These are phyloP conservation scores for Creolimax fragrantissima DNA, from an alignment of 78 protist genomes.

Conservation along the genomic window DNA sequence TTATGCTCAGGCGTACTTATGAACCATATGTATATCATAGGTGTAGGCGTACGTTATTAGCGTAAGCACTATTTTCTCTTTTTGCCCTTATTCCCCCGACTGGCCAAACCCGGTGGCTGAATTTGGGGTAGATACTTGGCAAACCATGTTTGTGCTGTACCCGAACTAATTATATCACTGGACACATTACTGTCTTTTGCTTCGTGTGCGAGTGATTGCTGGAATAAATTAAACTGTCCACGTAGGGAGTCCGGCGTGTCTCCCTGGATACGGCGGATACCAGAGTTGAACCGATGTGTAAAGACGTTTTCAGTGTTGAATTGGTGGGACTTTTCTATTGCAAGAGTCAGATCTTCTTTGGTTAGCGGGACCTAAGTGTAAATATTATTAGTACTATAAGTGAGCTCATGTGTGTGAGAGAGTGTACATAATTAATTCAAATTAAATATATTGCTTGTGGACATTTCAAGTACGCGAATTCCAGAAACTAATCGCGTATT, in stretches of 20 bases:
- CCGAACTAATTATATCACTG: background rate
- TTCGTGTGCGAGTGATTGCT: background rate
- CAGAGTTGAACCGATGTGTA: background rate
- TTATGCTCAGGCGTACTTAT: too few species aligned
- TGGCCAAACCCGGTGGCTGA: background rate
- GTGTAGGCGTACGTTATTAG: too few species aligned
- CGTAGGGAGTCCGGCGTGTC: slow-evolving; percentile 1
- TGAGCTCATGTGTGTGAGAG: too few species aligned
- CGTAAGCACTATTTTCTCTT: background rate
- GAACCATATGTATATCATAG: too few species aligned
- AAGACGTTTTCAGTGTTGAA: background rate
- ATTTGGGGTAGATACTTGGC: background rate
- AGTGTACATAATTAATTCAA: too few species aligned
- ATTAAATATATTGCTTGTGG: too few species aligned
- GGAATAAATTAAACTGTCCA: background rate
- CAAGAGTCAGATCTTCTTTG: background rate
- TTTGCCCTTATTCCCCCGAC: background rate
- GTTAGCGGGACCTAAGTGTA: background rate
- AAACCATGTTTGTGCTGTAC: background rate
- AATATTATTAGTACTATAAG: too few species aligned
- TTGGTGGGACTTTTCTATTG: background rate
- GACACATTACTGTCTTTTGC: background rate
- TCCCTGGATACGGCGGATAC: background rate
- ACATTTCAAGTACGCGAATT: too few species aligned
- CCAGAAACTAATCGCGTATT: too few species aligned